Percentiles rank a stretch among this genome's conserved stretches.
These are phyloP conservation scores for Globisporangium megalacanthum DNA, from an alignment of 352 stramenopile genomes.

Conservation along the genomic window DNA sequence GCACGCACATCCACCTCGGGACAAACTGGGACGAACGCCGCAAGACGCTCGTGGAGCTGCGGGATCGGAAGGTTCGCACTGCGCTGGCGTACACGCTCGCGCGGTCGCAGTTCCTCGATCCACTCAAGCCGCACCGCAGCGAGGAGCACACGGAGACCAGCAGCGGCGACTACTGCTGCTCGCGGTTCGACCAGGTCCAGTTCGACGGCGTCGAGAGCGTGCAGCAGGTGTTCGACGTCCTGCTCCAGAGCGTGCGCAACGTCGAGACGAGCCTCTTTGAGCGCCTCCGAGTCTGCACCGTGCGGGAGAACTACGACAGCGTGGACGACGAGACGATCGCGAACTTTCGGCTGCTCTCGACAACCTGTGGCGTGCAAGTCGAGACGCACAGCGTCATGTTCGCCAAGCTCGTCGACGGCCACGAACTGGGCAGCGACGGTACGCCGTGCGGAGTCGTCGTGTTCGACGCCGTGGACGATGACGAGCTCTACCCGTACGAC, in stretches of 20 bases:
- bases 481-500: conserved; percentile 45
- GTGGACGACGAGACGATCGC: conserved; percentile 15
- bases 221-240: conserved; percentile 28
- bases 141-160: conserved; percentile 17
- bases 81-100: background rate
- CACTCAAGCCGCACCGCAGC: conserved; percentile 23
- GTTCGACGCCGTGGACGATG: conserved; percentile 35
- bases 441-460: conserved; percentile 19
- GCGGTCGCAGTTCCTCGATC: conserved; percentile 1
- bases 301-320: conserved; percentile 30
- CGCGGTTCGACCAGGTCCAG: conserved; percentile 31
- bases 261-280: conserved; percentile 41
- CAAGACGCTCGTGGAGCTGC: background rate
- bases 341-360: conserved; percentile 25
- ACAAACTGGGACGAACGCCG: conserved; percentile 16
- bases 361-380: conserved; percentile 18
- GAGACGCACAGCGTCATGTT: conserved; percentile 40
- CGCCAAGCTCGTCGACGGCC: conserved; percentile 13
- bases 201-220: conserved; percentile 19
- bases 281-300: conserved; percentile 28
- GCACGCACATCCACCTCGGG: conserved; percentile 37
- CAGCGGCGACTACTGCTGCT: conserved; percentile 28
- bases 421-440: background rate
- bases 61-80: conserved; percentile 1
- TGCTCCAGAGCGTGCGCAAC: conserved; percentile 27